A percentile compares a stretch with the other conserved stretches of the same genome.
Conservation (phyloP, 1,139 yeast genomes). For the Tardiomyces blankii region DNA sequence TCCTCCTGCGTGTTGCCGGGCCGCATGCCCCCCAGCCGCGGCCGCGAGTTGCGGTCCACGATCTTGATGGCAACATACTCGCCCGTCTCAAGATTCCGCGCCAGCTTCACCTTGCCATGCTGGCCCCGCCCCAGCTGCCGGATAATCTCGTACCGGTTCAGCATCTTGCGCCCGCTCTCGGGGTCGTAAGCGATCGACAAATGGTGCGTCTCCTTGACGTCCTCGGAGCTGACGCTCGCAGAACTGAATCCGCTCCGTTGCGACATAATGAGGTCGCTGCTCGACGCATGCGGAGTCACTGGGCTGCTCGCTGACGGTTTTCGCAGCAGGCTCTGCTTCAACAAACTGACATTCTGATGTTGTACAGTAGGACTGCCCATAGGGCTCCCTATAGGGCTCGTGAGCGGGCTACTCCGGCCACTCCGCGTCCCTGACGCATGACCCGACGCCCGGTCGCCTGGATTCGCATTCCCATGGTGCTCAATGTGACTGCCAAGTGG, state of each 20-base stretch:
- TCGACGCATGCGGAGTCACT: background rate
- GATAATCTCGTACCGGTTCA: constrained; percentile 85
- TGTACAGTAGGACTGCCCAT: too few relatives aligned
- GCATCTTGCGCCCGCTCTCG: constrained; percentile 64
- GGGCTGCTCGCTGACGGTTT: background rate
- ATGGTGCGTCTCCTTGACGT: constrained; percentile 73
- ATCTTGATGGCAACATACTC: constrained; percentile 88
- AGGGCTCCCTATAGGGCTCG: too few relatives aligned
- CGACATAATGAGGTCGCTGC: background rate
- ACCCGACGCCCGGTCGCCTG: too few relatives aligned
- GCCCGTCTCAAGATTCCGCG: constrained; percentile 56
- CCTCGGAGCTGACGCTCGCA: background rate
- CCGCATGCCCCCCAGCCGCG: constrained; percentile 39
- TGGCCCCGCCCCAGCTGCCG: constrained; percentile 90
- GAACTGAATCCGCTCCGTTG: too few relatives aligned
- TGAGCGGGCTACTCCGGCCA: too few relatives aligned
- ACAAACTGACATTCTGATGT: background rate
- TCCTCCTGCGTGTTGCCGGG: constrained; percentile 45
- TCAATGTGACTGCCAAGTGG: background rate
- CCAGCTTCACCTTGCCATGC: constrained; percentile 94
- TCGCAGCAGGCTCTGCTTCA: background rate
- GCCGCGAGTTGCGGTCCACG: constrained; percentile 66
- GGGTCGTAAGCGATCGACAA: constrained; percentile 87
- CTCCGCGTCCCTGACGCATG: too few relatives aligned
- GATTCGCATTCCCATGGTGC: background rate